phyloP scores from a whole-genome alignment of 768 basidiomycete species.

The Coprinopsis strossmayeri region DNA sequence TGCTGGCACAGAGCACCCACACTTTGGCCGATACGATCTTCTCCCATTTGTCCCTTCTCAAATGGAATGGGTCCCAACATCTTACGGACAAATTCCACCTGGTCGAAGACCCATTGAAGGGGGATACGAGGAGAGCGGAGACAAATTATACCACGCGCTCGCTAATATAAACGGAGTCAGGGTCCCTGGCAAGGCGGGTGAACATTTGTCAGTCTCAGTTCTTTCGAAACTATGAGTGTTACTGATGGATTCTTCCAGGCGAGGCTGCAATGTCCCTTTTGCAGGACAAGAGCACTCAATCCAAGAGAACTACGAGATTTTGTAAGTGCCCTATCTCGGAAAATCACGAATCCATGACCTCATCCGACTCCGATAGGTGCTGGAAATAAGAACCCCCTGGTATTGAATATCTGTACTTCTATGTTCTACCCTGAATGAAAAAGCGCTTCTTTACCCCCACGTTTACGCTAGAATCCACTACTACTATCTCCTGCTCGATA shows the following conservation, averaged over 20 bases:
- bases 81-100: constrained; percentile 51
- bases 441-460: background rate
- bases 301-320: constrained; percentile 37
- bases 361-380: constrained; percentile 21
- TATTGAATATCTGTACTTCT: too few species aligned
- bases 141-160: constrained; percentile 62
- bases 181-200: constrained; percentile 72
- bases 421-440: background rate
- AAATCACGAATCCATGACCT: background rate
- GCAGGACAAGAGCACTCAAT: constrained; percentile 37
- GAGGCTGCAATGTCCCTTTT: constrained; percentile 38
- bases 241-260: constrained; percentile 19
- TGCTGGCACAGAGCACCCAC: constrained; percentile 53
- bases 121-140: constrained; percentile 66
- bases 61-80: constrained; percentile 73
- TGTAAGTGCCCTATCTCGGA: constrained; percentile 29
- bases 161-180: constrained; percentile 41
- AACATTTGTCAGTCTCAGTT: constrained; percentile 50
- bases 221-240: background rate
- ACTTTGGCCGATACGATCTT: constrained; percentile 66
- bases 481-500: too few species aligned
- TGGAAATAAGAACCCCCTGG: constrained; percentile 26
- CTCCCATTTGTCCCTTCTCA: constrained; percentile 57
- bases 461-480: too few species aligned
- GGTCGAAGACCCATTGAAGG: constrained; percentile 61